These are phyloP conservation scores for Colletotrichum sidae DNA, from an alignment of 2,329 filamentous ascomycete species.

Conservation along the genomic window DNA sequence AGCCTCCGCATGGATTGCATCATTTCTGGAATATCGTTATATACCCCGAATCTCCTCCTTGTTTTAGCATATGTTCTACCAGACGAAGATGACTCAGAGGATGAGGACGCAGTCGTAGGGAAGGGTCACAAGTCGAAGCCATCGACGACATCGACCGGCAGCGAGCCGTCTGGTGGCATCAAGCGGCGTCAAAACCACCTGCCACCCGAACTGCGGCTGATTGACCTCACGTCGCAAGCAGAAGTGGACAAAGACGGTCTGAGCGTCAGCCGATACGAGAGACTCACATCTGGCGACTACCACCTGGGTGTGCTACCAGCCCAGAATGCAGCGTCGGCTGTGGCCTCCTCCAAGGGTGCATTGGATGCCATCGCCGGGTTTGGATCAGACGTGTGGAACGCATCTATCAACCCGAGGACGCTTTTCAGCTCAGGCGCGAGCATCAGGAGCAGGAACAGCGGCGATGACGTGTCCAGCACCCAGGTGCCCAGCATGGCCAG, in stretches of 20 bases:
- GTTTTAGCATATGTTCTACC: conserved; percentile 90
- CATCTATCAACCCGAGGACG: conserved; percentile 85
- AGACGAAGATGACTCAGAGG: conserved; percentile 71
- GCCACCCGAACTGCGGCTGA: conserved; percentile 89
- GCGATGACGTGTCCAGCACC: conserved; percentile 67
- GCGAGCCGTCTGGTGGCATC: conserved; percentile 73
- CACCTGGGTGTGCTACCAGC: conserved; percentile 88
- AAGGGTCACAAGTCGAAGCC: conserved; percentile 54
- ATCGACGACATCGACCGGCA: conserved; percentile 62
- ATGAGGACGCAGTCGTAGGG: conserved; percentile 45
- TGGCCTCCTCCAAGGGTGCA: conserved; percentile 75
- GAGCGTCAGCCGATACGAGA: conserved; percentile 87
- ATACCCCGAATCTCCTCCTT: conserved; percentile 90
- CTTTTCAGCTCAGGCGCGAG: conserved; percentile 91
- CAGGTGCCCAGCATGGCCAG: conserved; percentile 54
- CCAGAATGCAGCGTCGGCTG: conserved; percentile 72
- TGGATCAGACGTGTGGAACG: conserved; percentile 87
- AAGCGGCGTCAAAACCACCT: conserved; percentile 81
- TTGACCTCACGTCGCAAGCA: conserved; percentile 87
- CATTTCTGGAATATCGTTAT: conserved; percentile 95
- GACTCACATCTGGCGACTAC: conserved; percentile 89
- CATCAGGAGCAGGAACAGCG: conserved; percentile 71
- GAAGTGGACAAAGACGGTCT: conserved; percentile 90
- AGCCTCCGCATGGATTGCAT: conserved; percentile 97
- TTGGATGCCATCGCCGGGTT: conserved; percentile 80